Evolutionary conservation across 2,329 filamentous ascomycete genomes (phyloP), one percentile per base, ranked within the genome.

Genomic region (Cercospora beticola): DNA sequence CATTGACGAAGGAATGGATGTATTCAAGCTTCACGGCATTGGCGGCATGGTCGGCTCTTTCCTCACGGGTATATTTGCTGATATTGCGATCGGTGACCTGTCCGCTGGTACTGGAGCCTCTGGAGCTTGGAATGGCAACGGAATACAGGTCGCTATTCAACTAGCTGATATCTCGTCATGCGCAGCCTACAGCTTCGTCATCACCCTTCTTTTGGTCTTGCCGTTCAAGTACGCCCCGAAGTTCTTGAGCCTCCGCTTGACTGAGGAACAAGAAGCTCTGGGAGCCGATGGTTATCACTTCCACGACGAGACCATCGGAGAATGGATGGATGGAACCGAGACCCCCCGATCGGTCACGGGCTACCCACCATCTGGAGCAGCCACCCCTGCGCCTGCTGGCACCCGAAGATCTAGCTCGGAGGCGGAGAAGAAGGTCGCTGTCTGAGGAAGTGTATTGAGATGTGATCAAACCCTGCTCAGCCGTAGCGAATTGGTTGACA

Each of bases 21-120:
- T 88, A 56, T 88, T 88, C 80, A 87, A 86, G 74, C 82, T 87
- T 7, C 86, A 88, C 74, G 85, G 84, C 16, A 81, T 87, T 30
- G 86, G 86, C 49, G 86, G 86, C 33, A 86, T 87, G 79, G 79
- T 84, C 31, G 86, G 86, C 7, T 84, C 84, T 28, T 86, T 88
- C 77, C 75, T 88, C 59, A 88, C 86, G 1, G 86, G 85, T 7
- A 83, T 88, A 72, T 88, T 88, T 70, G 86, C 86, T 36, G 80
- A 81, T 36, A 78, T 82, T 72, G 76, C 79, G 62, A 80, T 84
- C 65, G 81, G 81, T 16, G 76, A 79, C 16, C 81, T 87, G 52
- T 86, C 87, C 63, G 85, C 85, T 52, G 78, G 76, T 9, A 83
- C 83, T 1, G 75, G 82, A 33, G 69, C 77, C 14, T 81, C 84